A percentile compares a stretch with the other conserved stretches of the same genome.
These are phyloP conservation scores for Pseudogymnoascus sp. DNA, from an alignment of 2,329 filamentous ascomycete species.

Conservation along the genomic window DNA sequence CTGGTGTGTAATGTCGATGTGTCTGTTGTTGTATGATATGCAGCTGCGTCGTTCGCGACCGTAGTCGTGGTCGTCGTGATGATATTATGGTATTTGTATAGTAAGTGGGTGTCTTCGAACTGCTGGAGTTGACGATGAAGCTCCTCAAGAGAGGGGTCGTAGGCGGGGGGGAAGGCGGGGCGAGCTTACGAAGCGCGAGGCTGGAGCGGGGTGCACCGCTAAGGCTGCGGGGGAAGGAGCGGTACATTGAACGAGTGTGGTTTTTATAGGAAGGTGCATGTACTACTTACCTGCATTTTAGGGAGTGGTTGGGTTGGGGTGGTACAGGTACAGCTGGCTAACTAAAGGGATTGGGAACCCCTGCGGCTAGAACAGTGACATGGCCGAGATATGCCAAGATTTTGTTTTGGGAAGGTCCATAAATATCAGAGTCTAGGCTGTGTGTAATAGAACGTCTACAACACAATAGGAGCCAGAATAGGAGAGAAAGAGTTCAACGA, in stretches of 20 bases:
- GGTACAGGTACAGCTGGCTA: background rate
- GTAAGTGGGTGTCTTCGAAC: background rate
- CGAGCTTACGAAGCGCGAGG: background rate
- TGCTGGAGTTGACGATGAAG: background rate
- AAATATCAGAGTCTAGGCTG: background rate
- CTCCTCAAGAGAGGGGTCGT: background rate
- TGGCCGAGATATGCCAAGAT: background rate
- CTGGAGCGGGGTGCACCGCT: constrained; percentile 1
- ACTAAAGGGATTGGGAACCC: background rate
- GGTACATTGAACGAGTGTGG: background rate
- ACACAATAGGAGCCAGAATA: background rate
- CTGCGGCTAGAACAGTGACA: background rate
- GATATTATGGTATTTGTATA: background rate
- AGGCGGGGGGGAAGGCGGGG: background rate
- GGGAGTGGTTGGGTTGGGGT: background rate
- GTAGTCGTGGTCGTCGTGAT: background rate
- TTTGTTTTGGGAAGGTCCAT: background rate
- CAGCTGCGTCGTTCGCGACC: background rate
- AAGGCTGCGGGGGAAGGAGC: background rate
- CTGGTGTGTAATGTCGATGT: background rate
- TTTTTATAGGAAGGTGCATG: constrained; percentile 2
- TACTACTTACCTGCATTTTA: constrained; percentile 1
- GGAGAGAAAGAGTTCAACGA: background rate
- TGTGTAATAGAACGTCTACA: background rate
- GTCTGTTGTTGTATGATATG: background rate